phyloP scores from a whole-genome alignment of 768 basidiomycete species.

The Pleurotus tuber-regium region DNA sequence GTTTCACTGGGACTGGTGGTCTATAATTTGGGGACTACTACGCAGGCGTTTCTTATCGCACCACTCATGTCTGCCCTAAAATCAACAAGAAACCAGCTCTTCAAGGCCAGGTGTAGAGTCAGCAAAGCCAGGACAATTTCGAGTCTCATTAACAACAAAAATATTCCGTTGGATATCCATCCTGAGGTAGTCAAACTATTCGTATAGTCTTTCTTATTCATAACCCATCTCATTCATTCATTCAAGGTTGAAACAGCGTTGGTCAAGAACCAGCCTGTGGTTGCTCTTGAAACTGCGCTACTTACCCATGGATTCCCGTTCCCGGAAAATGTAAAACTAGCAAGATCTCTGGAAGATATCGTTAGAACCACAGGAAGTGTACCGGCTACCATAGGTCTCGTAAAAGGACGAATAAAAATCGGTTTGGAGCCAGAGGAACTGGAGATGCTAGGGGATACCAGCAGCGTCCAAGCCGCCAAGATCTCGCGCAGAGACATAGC shows the following conservation, averaged over 20 bases:
- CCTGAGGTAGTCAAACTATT: constrained; percentile 81
- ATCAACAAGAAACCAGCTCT: too few species aligned
- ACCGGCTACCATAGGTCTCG: constrained; percentile 88
- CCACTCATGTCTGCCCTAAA: too few species aligned
- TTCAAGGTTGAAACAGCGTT: constrained; percentile 58
- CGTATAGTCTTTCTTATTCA: background rate
- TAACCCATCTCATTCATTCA: background rate
- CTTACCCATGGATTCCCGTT: constrained; percentile 92
- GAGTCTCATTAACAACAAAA: constrained; percentile 3
- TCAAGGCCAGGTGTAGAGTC: background rate
- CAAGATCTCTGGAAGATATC: constrained; percentile 67
- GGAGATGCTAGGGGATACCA: constrained; percentile 59
- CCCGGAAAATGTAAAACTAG: constrained; percentile 72
- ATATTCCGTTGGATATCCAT: constrained; percentile 60
- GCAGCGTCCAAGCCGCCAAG: constrained; percentile 46
- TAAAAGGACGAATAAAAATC: constrained; percentile 83
- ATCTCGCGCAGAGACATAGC: constrained; percentile 82
- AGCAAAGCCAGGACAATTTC: background rate
- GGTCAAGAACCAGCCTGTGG: constrained; percentile 59
- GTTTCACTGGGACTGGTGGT: too few species aligned
- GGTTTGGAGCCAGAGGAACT: constrained; percentile 70
- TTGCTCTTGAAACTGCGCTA: constrained; percentile 90
- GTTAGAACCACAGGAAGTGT: constrained; percentile 74
- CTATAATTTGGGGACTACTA: too few species aligned
- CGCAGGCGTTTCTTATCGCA: too few species aligned